Base-by-base conservation (phyloP, 2,329 filamentous ascomycete species). In the Pseudogymnoascus sp. region DNA sequence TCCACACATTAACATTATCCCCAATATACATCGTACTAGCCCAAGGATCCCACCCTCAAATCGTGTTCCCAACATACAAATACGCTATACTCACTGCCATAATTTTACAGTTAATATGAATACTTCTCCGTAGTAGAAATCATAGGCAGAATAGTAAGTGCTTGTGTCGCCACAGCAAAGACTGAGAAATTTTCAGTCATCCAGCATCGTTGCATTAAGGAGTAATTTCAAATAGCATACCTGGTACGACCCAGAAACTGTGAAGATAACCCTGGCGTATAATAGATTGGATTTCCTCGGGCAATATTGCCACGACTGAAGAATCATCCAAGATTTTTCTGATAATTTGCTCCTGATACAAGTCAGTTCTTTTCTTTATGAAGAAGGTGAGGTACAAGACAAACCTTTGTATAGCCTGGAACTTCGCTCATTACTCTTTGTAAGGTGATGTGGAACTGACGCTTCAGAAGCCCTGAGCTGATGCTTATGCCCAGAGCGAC, bases 241-340 rank as follows among this genome's bases (percentile, higher is more conserved):
- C 58, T 58, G 62, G 63, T 26, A 64, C 63, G 55, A 64, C 57
- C 62, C 63, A 64, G 39, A 64, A 64, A 57, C 63, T 64, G 9
- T 33, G 38, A 18, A 61, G 45, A 60, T 64, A 65, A 55, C 60
- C 60, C 59, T 59, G 59, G 15, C 33, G 19, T 10, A 64, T 59
- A 6, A 64, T 19, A 3, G 23, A 23, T 41, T 34, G 39, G 21
- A 64, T 39, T n/a, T 58, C 41, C 12, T 30, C 39, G 39, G 62
- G 60, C 10, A 65, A 57, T 23, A 52, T 21, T 13, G 55, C 58
- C 5, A 65, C 59, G 15, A 61, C 35, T 18, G 63, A 65, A 30
- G 63, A 65, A 48, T 65, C 62, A 19, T n/a, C 34, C 41, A 65
- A 58, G 23, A 65, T 64, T 15, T 26, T 57, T 15, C 59, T 59